These are phyloP conservation scores for Boletus bicolor DNA, from an alignment of 768 basidiomycete species.

Conservation along the genomic window DNA sequence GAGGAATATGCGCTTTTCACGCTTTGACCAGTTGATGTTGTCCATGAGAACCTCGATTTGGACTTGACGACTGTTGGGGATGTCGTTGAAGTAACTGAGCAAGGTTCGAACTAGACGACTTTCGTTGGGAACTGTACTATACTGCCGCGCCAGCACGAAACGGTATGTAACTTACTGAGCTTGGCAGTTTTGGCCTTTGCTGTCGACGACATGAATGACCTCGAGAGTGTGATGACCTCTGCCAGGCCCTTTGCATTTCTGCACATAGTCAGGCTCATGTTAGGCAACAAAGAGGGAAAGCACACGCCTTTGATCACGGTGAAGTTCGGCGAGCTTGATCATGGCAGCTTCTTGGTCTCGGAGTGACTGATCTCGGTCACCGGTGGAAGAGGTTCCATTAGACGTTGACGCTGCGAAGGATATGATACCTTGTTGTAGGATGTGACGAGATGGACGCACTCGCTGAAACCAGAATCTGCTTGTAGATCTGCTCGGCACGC, in stretches of 20 bases:
- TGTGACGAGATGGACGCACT: conserved; percentile 22
- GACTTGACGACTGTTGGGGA: conserved; percentile 67
- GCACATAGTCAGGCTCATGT: conserved; percentile 2
- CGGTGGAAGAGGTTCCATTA: conserved; percentile 33
- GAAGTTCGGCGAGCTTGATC: conserved; percentile 80
- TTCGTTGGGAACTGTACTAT: not conserved
- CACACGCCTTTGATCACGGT: conserved; percentile 79
- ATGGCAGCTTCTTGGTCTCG: conserved; percentile 84
- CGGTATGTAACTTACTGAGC: conserved; percentile 54
- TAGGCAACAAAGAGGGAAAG: not conserved
- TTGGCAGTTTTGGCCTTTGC: conserved; percentile 98
- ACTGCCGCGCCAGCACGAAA: not conserved
- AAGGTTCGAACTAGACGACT: conserved; percentile 75
- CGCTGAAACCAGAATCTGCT: conserved; percentile 53
- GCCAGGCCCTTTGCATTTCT: conserved; percentile 87
- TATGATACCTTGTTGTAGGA: not conserved
- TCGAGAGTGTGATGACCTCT: conserved; percentile 77
- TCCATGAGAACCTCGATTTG: conserved; percentile 88
- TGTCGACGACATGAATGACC: conserved; percentile 87
- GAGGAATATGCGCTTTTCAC: conserved; percentile 91
- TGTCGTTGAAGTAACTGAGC: conserved; percentile 81
- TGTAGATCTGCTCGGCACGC: conserved; percentile 73
- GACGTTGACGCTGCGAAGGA: conserved; percentile 26
- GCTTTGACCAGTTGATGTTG: conserved; percentile 89
- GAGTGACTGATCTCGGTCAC: conserved; percentile 54